Conservation (phyloP, 2,329 filamentous ascomycete genomes). For the Plenodomus lindquistii region DNA sequence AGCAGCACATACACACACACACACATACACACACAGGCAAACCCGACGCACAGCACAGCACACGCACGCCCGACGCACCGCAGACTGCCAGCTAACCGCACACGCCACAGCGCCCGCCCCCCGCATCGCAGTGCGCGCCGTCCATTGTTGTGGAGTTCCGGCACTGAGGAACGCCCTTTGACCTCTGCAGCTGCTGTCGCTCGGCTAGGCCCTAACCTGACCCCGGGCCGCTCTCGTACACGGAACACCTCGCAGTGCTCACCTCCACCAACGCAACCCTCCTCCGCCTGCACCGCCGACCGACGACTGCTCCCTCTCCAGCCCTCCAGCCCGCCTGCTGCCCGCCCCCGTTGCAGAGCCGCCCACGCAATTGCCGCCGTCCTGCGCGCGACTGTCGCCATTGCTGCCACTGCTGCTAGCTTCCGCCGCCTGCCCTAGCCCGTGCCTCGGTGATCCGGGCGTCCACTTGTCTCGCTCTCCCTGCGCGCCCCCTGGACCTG, state of each 20-base stretch:
- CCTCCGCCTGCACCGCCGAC: constrained; percentile 24
- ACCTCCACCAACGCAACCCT: constrained; percentile 29
- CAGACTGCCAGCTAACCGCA: background rate
- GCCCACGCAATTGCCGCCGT: constrained; percentile 37
- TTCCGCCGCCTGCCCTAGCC: constrained; percentile 13
- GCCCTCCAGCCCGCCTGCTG: constrained; percentile 15
- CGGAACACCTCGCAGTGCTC: constrained; percentile 14
- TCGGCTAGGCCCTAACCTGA: constrained; percentile 15
- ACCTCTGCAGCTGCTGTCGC: background rate
- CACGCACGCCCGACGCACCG: background rate
- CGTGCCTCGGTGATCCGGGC: constrained; percentile 13
- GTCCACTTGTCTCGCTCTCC: constrained; percentile 34
- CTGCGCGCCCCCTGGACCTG: constrained; percentile 43
- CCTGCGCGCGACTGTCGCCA: constrained; percentile 30
- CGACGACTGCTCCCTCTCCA: constrained; percentile 20
- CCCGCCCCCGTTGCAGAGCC: constrained; percentile 6
- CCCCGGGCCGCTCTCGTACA: constrained; percentile 34
- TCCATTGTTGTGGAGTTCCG: constrained; percentile 11
- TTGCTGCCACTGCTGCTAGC: constrained; percentile 17
- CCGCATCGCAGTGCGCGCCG: constrained; percentile 8
- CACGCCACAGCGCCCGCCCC: constrained; percentile 1
- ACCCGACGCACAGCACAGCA: background rate
- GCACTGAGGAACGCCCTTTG: constrained; percentile 3
- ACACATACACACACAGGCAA: background rate
- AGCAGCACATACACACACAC: background rate